Percentiles rank a stretch among this genome's conserved stretches.
Evolutionary conservation across 345 rosid species (phyloP).

Genomic region (Reutealis trisperma): DNA sequence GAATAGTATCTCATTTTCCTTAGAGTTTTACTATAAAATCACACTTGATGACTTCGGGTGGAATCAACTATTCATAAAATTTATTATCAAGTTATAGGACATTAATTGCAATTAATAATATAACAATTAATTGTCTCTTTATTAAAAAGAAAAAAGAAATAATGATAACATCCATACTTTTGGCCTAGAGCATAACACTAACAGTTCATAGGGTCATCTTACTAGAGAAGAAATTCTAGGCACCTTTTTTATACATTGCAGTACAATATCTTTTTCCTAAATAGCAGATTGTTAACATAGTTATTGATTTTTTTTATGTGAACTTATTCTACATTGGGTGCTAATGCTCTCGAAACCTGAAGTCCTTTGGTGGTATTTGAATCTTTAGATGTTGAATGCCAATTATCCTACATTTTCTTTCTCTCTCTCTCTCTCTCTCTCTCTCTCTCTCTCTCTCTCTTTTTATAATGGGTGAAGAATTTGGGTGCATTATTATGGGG

Average conservation of each 20-base stretch:
- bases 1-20: too few relatives aligned
- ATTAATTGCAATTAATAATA: too few relatives aligned
- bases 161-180: too few relatives aligned
- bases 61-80: too few relatives aligned
- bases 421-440: neutral
- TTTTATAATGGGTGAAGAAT: constrained; percentile 18
- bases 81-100: too few relatives aligned
- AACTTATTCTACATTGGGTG: neutral
- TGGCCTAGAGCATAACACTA: too few relatives aligned
- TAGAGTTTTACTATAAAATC: too few relatives aligned
- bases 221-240: neutral
- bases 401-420: constrained; percentile 9
- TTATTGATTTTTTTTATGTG: neutral
- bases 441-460: neutral
- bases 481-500: constrained; percentile 13
- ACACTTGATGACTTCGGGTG: too few relatives aligned
- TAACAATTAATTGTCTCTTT: too few relatives aligned
- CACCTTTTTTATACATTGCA: neutral
- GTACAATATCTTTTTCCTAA: neutral
- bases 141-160: too few relatives aligned
- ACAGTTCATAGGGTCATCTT: neutral
- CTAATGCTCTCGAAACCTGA: constrained; percentile 1
- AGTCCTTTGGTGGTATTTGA: neutral
- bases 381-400: constrained; percentile 11
- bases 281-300: neutral